Evolutionary conservation across 352 stramenopile genomes (phyloP), one percentile per base, ranked within the genome.

Genomic region (Phytophthora capsici): DNA sequence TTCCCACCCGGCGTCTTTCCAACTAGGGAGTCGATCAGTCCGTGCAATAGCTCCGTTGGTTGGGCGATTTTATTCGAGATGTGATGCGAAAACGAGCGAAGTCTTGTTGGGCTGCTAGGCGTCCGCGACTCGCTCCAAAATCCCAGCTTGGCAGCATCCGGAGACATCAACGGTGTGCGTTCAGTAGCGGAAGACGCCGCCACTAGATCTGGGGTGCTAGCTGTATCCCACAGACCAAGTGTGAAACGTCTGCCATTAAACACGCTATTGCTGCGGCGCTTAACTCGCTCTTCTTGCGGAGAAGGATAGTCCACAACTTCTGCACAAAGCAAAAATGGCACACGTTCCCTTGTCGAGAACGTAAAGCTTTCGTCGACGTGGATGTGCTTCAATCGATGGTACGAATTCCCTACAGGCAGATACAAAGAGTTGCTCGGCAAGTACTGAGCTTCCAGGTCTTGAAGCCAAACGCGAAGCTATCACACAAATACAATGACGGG

Each of bases 111-210:
- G 43, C 82, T 93, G 26, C 52, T 69, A 13, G 63, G 46, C 22
- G 77, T 82, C 34, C 88, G 86, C 8, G 80, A 85, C 45, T 93
- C 82, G 46, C 86, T 95, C 86, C 86, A 95, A 56, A 95, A 95
- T 16, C 86, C 86, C 2, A 94, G 73, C 47, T 82, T 84, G 2
- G 77, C 63, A 14, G 82, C 80, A 12, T 94, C 82, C 6, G 82
- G 79, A 5, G 81, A 91, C 49, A 78, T 69, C 28, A 80, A 70
- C 12, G 78, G 74, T 6, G 70, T 69, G 7, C 74, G 77, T 19
- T 86, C 75, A 1, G 79, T 57, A 19, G 71, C 49, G 9, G 64
- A 60, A 22, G 69, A 58, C 22, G 63, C 56, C 44, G 70, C 55
- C 23, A 30, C 47, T 13, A 77, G 41, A 16, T 82, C 74, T 34